Evolutionary conservation across 176 grass and related monocot genomes (phyloP).

Genomic region (Rhynchospora pubera): DNA sequence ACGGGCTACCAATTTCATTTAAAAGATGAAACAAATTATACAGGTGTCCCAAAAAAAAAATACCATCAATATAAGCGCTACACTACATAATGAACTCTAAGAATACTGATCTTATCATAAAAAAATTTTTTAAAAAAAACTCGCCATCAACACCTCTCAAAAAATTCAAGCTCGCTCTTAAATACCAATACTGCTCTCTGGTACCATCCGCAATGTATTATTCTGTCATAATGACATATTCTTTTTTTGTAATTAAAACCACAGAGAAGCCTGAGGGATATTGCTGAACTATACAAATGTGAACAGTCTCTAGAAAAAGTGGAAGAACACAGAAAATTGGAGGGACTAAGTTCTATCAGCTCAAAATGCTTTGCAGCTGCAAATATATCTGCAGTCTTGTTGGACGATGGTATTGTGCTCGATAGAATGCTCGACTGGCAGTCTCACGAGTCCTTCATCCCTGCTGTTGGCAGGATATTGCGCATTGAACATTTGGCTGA

Average conservation of each 20-base stretch:
- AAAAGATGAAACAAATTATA: too few species aligned
- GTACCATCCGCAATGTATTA: background rate
- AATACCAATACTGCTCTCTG: too few species aligned
- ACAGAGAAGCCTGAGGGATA: slow-evolving; percentile 92
- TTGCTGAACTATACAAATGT: slow-evolving; percentile 63
- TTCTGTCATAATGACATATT: background rate
- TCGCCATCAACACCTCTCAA: too few species aligned
- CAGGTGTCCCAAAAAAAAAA: too few species aligned
- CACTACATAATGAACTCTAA: too few species aligned
- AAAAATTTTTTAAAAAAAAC: too few species aligned
- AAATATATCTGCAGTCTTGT: slow-evolving; percentile 65
- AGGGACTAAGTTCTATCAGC: slow-evolving; percentile 44
- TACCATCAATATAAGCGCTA: too few species aligned
- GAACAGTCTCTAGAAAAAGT: slow-evolving; percentile 50
- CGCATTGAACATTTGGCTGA: slow-evolving; percentile 77
- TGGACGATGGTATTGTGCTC: slow-evolving; percentile 71
- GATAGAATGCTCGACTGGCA: slow-evolving; percentile 73
- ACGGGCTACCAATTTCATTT: too few species aligned
- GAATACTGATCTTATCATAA: too few species aligned
- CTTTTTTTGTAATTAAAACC: background rate
- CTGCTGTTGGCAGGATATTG: slow-evolving; percentile 62
- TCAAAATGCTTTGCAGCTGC: slow-evolving; percentile 80
- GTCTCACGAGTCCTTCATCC: slow-evolving; percentile 59
- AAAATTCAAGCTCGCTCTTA: too few species aligned
- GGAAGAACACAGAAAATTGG: slow-evolving; percentile 54